Conservation (phyloP, 768 basidiomycete species). For the Lentinula sp. region DNA sequence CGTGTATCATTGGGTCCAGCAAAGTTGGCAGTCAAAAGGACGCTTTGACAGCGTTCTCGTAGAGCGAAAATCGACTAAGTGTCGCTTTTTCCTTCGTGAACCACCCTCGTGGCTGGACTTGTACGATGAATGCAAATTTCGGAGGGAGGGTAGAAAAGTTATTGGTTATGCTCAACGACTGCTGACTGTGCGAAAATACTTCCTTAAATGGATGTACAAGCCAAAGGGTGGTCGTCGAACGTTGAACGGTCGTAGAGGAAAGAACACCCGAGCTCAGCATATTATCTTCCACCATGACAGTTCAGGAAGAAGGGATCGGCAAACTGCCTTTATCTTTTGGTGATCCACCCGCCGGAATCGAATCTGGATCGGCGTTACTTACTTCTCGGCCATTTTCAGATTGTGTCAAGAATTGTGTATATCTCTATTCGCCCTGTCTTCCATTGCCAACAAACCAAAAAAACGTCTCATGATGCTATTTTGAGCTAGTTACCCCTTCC, state of each 20-base stretch:
- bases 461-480: slow-evolving; percentile 3
- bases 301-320: not conserved
- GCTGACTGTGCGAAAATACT: not conserved
- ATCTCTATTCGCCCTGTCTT: not conserved
- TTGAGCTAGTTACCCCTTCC: not conserved
- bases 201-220: not conserved
- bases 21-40: not conserved
- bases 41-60: not conserved
- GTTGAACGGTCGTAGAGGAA: not conserved
- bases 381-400: slow-evolving; percentile 6
- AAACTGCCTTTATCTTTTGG: not conserved
- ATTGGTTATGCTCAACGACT: not conserved
- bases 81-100: not conserved
- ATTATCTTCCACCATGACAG: not conserved
- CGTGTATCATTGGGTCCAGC: slow-evolving; percentile 1
- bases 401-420: not conserved
- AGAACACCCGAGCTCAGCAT: not conserved
- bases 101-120: not conserved
- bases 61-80: not conserved
- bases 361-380: slow-evolving; percentile 5
- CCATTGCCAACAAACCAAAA: not conserved
- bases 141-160: not conserved
- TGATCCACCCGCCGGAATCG: slow-evolving; percentile 4
- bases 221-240: not conserved
- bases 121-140: not conserved